phyloP scores from a whole-genome alignment of 345 rosid genomes.

The Adansonia digitata region DNA sequence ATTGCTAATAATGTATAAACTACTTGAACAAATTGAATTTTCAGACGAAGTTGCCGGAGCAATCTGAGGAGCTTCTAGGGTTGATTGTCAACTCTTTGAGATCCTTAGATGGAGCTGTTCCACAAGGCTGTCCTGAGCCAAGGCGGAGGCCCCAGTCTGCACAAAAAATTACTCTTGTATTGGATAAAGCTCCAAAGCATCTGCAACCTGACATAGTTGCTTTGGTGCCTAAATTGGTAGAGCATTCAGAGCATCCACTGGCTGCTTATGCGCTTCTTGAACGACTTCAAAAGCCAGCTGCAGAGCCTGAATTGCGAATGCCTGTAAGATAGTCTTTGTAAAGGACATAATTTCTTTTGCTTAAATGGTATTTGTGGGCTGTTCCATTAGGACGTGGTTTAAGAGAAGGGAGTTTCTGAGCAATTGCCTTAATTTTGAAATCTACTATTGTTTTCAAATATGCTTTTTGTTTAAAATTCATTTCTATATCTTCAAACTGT shows the following conservation, averaged over 20 bases:
- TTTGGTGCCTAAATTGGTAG: conserved; percentile 96
- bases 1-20: conserved; percentile 19
- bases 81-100: conserved; percentile 92
- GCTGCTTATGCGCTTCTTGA: conserved; percentile 90
- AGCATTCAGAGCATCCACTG: conserved; percentile 86
- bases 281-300: conserved; percentile 82
- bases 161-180: conserved; percentile 83
- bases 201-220: conserved; percentile 84
- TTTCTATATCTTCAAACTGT: background rate
- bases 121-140: conserved; percentile 94
- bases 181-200: conserved; percentile 94
- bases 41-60: conserved; percentile 96
- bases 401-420: background rate
- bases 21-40: conserved; percentile 22
- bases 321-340: conserved; percentile 61
- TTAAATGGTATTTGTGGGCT: background rate
- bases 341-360: conserved; percentile 5
- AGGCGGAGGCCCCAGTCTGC: conserved; percentile 92
- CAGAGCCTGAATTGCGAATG: conserved; percentile 67
- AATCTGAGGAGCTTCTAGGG: conserved; percentile 96
- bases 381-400: background rate
- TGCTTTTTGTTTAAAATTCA: background rate
- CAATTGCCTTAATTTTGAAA: conserved; percentile 7
- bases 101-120: conserved; percentile 92
- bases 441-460: background rate